Conservation (phyloP, 129 eudicot genomes). For the Flaveria brownii region DNA sequence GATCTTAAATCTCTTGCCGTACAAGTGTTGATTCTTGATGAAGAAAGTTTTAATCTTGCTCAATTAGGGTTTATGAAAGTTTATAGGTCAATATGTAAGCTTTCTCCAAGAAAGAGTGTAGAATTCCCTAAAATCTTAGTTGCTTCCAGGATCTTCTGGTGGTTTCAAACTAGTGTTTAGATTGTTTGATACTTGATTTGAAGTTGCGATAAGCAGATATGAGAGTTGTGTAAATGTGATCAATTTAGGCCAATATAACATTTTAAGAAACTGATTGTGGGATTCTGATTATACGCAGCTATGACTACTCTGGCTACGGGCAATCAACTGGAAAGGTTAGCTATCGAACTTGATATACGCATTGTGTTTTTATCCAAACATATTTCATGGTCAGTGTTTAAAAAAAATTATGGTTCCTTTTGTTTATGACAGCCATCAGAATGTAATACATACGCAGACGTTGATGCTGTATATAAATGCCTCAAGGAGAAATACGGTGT, state of each 20-base stretch:
- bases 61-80: slow-evolving; percentile 1
- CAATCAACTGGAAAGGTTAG: slow-evolving; percentile 90
- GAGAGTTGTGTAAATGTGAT: background rate
- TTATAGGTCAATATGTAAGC: background rate
- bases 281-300: slow-evolving; percentile 42
- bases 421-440: slow-evolving; percentile 72
- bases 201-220: background rate
- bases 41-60: background rate
- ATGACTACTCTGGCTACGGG: slow-evolving; percentile 96
- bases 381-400: background rate
- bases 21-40: too few species aligned
- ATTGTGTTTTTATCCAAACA: background rate
- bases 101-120: background rate
- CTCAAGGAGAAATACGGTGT: slow-evolving; percentile 83
- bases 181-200: background rate
- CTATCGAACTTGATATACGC: slow-evolving; percentile 17
- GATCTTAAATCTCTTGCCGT: too few species aligned
- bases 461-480: slow-evolving; percentile 92
- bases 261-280: background rate
- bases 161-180: background rate
- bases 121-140: background rate
- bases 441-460: slow-evolving; percentile 91
- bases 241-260: background rate
- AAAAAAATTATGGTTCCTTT: slow-evolving; percentile 9
- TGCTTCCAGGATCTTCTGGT: background rate